A percentile compares a stretch with the other conserved stretches of the same genome.
These are phyloP conservation scores for Phytophthora sojae DNA, from an alignment of 352 stramenopile species.

Conservation along the genomic window DNA sequence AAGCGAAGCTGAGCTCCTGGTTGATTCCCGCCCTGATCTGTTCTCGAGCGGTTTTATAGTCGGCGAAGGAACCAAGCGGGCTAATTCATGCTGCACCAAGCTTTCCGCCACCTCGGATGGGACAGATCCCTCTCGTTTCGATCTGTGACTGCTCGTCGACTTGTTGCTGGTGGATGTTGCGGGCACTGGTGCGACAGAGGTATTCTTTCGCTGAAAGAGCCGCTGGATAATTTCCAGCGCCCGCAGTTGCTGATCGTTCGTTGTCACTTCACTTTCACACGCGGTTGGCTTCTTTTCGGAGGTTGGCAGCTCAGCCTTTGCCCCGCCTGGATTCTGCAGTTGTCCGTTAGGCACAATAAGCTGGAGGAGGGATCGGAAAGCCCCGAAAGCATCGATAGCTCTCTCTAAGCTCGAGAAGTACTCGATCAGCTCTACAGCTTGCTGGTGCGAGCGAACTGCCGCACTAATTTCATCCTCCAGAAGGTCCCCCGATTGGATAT, in stretches of 20 bases:
- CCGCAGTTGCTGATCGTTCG: conserved; percentile 10
- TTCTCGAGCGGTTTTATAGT: conserved; percentile 16
- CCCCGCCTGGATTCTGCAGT: conserved; percentile 26
- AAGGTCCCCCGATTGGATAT: neutral
- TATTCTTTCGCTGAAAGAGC: conserved; percentile 21
- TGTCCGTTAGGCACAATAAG: conserved; percentile 65
- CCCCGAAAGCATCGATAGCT: conserved; percentile 39
- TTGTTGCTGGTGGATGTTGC: neutral
- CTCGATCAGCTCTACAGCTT: conserved; percentile 38
- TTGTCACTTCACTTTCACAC: conserved; percentile 11
- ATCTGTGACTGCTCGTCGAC: conserved; percentile 1
- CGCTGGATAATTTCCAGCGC: conserved; percentile 28
- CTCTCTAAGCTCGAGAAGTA: conserved; percentile 37
- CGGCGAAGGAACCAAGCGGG: conserved; percentile 11
- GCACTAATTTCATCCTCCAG: conserved; percentile 7
- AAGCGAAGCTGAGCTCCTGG: neutral
- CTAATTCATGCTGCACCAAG: conserved; percentile 16
- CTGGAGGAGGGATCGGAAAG: conserved; percentile 56
- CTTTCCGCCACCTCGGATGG: conserved; percentile 7
- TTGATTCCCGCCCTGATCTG: conserved; percentile 3
- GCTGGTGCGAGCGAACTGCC: conserved; percentile 18
- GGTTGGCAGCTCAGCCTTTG: neutral
- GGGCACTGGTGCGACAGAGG: conserved; percentile 7
- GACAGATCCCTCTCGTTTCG: conserved; percentile 13
- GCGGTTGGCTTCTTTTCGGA: neutral